These are phyloP conservation scores for Sanghuangporus baumii DNA, from an alignment of 1,284 basidiomycete genomes.

Conservation along the genomic window DNA sequence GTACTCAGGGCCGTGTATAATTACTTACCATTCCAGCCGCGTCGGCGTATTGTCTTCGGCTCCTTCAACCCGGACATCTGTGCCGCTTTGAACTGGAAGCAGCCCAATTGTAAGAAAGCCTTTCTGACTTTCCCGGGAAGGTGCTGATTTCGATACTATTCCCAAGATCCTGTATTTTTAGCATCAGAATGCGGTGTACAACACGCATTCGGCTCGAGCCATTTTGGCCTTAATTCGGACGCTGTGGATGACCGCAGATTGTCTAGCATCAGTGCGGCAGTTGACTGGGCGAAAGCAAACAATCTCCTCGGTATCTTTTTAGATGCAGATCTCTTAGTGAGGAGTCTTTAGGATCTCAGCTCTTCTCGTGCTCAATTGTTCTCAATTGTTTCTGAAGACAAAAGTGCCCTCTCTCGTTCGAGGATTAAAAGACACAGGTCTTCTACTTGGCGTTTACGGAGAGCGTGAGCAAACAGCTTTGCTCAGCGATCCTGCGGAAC, in stretches of 20 bases:
- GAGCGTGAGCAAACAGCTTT: constrained; percentile 39
- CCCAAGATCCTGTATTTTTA: constrained; percentile 90
- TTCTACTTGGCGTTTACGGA: constrained; percentile 80
- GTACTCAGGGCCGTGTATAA: constrained; percentile 80
- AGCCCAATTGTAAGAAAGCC: constrained; percentile 82
- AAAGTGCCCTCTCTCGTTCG: constrained; percentile 81
- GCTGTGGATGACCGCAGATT: constrained; percentile 49
- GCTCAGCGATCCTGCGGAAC: constrained; percentile 35
- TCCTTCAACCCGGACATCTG: constrained; percentile 88
- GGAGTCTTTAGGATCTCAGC: constrained; percentile 21
- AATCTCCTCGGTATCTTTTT: constrained; percentile 93
- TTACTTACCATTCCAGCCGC: constrained; percentile 46
- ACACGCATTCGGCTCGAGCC: constrained; percentile 32
- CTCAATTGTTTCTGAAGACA: constrained; percentile 21
- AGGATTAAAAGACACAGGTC: constrained; percentile 83
- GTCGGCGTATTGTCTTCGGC: constrained; percentile 78
- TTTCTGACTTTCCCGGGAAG: constrained; percentile 3
- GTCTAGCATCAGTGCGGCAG: constrained; percentile 82
- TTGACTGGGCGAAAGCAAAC: constrained; percentile 91
- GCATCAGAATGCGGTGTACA: constrained; percentile 80
- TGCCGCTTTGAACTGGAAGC: constrained; percentile 95
- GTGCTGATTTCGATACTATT: not conserved
- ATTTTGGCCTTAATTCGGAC: constrained; percentile 38
- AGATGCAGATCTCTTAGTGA: constrained; percentile 82
- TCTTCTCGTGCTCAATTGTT: not conserved